phyloP scores from a whole-genome alignment of 2,329 filamentous ascomycete genomes.

The Fonsecaea monophora region DNA sequence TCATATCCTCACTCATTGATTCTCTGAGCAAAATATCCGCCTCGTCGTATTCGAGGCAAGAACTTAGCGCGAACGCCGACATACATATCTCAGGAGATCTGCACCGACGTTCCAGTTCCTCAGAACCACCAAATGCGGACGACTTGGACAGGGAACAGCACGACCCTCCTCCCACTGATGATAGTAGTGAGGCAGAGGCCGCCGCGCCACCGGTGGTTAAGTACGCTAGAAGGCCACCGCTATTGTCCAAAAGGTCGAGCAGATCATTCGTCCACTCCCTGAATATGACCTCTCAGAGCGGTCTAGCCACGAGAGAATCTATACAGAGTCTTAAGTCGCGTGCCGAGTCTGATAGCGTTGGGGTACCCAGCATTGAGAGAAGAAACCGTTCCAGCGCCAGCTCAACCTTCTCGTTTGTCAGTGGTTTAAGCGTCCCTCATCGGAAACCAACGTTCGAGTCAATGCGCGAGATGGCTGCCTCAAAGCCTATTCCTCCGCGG shows the following conservation, averaged over 20 bases:
- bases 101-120: slow-evolving; percentile 10
- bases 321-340: slow-evolving; percentile 36
- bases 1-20: slow-evolving; percentile 66
- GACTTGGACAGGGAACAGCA: slow-evolving; percentile 31
- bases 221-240: slow-evolving; percentile 33
- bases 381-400: slow-evolving; percentile 32
- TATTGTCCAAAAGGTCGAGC: slow-evolving; percentile 29
- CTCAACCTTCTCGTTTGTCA: slow-evolving; percentile 34
- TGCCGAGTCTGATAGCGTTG: slow-evolving; percentile 33
- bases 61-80: slow-evolving; percentile 5
- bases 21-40: slow-evolving; percentile 66
- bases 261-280: slow-evolving; percentile 27
- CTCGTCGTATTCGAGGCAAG: slow-evolving; percentile 51
- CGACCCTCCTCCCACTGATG: slow-evolving; percentile 27
- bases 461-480: slow-evolving; percentile 29
- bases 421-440: slow-evolving; percentile 26
- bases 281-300: slow-evolving; percentile 26
- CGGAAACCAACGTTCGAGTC: slow-evolving; percentile 29
- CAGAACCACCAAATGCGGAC: slow-evolving; percentile 26
- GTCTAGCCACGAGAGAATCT: slow-evolving; percentile 30
- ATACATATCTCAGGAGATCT: slow-evolving; percentile 1
- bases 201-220: slow-evolving; percentile 36
- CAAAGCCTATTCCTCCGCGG: slow-evolving; percentile 26
- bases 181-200: slow-evolving; percentile 34
- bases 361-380: slow-evolving; percentile 36